Percentiles rank a stretch among this genome's conserved stretches.
phyloP scores from a whole-genome alignment of 2,329 filamentous ascomycete genomes.

The Beauveria sp. region DNA sequence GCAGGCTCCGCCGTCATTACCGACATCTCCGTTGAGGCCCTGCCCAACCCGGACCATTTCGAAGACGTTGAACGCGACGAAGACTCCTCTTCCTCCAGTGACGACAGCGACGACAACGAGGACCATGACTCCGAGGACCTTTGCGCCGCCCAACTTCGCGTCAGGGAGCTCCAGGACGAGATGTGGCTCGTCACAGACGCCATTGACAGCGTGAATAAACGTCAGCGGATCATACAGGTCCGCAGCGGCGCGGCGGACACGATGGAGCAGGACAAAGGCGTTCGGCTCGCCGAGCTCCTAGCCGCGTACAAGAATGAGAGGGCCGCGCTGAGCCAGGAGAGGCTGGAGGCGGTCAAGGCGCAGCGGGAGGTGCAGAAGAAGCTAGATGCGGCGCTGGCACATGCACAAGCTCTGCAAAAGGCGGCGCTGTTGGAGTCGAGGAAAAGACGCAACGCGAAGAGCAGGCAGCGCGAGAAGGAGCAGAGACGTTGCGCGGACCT shows the following conservation, averaged over 20 bases:
- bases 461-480: conserved; percentile 27
- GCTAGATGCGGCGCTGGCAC: conserved; percentile 24
- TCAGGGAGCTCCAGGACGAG: conserved; percentile 23
- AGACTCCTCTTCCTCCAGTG: conserved; percentile 26
- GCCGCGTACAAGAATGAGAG: conserved; percentile 36
- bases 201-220: conserved; percentile 22
- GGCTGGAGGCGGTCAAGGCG: conserved; percentile 24
- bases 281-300: conserved; percentile 30
- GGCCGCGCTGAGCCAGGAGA: conserved; percentile 33
- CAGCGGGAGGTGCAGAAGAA: conserved; percentile 26
- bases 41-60: conserved; percentile 47
- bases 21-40: conserved; percentile 53
- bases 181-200: conserved; percentile 14
- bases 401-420: conserved; percentile 11
- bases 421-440: conserved; percentile 26
- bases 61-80: conserved; percentile 45
- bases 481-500: conserved; percentile 28
- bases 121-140: conserved; percentile 18
- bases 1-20: conserved; percentile 47
- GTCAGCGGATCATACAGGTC: conserved; percentile 33
- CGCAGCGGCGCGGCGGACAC: conserved; percentile 30
- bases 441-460: conserved; percentile 18
- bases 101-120: conserved; percentile 20
- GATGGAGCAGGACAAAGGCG: conserved; percentile 18
- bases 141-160: conserved; percentile 21